A percentile compares a stretch with the other conserved stretches of the same genome.
Evolutionary conservation across 441 rosid species (phyloP).

Genomic region (Euphorbia schlechtendalii): DNA sequence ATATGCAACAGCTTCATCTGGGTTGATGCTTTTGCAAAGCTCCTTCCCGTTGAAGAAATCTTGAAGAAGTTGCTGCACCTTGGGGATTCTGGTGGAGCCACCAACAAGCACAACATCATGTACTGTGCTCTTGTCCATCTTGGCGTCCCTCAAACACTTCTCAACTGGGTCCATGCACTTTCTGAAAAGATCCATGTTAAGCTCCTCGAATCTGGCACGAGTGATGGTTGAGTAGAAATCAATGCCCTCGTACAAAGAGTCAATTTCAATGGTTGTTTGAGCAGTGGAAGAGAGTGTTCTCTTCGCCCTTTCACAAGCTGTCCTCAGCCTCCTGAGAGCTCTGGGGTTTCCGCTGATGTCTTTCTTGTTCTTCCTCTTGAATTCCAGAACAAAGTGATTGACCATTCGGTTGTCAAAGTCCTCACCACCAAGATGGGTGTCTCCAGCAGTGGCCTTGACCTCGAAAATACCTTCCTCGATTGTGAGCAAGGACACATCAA

Average conservation of each 20-base stretch:
- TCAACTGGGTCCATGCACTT: conserved; percentile 83
- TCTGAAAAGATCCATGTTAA: conserved; percentile 71
- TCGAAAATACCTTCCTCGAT: conserved; percentile 36
- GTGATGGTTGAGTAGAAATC: too few species aligned
- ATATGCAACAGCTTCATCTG: conserved; percentile 72
- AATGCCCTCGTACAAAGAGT: too few species aligned
- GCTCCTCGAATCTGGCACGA: too few species aligned
- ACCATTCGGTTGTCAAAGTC: conserved; percentile 30
- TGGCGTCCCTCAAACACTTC: conserved; percentile 68
- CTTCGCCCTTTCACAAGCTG: too few species aligned
- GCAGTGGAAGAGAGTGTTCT: too few species aligned
- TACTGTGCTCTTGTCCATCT: conserved; percentile 54
- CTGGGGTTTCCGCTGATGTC: conserved; percentile 3
- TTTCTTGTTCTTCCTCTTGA: too few species aligned
- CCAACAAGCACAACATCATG: conserved; percentile 85
- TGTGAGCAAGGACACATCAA: conserved; percentile 36
- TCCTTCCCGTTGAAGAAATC: conserved; percentile 79
- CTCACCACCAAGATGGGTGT: conserved; percentile 50
- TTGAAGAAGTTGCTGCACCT: conserved; percentile 70
- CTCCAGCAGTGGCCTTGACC: conserved; percentile 41
- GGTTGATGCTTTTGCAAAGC: conserved; percentile 74
- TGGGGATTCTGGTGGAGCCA: conserved; percentile 77
- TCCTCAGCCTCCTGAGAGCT: conserved; percentile 41
- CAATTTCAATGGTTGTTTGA: too few species aligned
- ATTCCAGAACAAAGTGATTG: too few species aligned